Evolutionary conservation across 371 early-diverging fungal species (phyloP).

Genomic region (Apophysomyces ossiformis): DNA sequence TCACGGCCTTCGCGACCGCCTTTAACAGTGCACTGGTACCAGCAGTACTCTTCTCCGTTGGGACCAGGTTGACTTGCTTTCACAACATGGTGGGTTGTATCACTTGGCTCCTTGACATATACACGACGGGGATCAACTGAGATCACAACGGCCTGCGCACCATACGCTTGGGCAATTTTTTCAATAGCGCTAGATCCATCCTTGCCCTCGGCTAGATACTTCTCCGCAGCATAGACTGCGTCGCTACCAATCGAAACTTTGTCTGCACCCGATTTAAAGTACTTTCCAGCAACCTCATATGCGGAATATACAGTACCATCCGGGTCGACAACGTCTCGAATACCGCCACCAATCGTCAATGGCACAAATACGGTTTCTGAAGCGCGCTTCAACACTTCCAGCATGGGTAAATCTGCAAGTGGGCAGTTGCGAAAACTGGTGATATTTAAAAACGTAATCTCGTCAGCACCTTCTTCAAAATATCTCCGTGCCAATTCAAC

Average conservation of each 20-base stretch:
- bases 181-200: conserved; percentile 84
- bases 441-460: conserved; percentile 96
- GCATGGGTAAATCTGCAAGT: conserved; percentile 91
- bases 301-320: conserved; percentile 83
- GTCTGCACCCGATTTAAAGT: conserved; percentile 98
- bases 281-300: conserved; percentile 93
- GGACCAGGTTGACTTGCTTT: conserved; percentile 80
- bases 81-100: conserved; percentile 79
- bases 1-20: conserved; percentile 96
- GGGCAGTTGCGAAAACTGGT: conserved; percentile 95
- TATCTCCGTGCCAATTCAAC: conserved; percentile 92
- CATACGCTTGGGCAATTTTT: conserved; percentile 91
- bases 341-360: conserved; percentile 97
- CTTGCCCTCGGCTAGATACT: conserved; percentile 65
- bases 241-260: conserved; percentile 98
- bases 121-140: conserved; percentile 96
- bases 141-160: conserved; percentile 97
- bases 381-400: conserved; percentile 86
- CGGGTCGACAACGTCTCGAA: conserved; percentile 89
- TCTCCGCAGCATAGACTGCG: conserved; percentile 96
- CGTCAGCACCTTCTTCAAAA: conserved; percentile 96
- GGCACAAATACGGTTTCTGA: conserved; percentile 97
- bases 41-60: conserved; percentile 91
- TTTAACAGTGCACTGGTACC: conserved; percentile 98
- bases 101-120: conserved; percentile 82